Percentiles rank a stretch among this genome's conserved stretches.
Evolutionary conservation across 306 rosid genomes (phyloP).

Genomic region (Trifolium pratense): DNA sequence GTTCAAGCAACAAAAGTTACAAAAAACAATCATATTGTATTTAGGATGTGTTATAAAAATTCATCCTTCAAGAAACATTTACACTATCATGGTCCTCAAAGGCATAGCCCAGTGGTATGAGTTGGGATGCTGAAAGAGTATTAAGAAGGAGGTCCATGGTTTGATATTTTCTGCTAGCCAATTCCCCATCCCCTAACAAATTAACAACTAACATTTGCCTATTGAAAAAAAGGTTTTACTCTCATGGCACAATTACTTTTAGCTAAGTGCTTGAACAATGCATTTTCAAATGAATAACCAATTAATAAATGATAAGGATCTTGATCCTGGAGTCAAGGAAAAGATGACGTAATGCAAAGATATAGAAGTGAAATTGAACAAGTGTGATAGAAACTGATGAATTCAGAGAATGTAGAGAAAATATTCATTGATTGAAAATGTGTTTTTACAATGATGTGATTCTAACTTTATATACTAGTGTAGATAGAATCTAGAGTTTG

Average conservation of each 20-base stretch:
- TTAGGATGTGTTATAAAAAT: neutral
- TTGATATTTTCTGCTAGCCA: neutral
- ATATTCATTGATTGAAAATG: too few species aligned
- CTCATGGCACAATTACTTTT: slow-evolving; percentile 20
- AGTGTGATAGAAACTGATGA: too few species aligned
- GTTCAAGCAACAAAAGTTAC: slow-evolving; percentile 1
- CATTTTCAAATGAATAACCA: slow-evolving; percentile 14
- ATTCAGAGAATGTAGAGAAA: too few species aligned
- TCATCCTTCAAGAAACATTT: slow-evolving; percentile 13
- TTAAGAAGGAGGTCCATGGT: neutral
- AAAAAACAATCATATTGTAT: neutral
- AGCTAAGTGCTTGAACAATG: slow-evolving; percentile 7
- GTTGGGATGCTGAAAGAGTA: neutral
- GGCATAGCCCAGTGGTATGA: neutral
- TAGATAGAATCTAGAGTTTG: too few species aligned
- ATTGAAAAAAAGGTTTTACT: neutral
- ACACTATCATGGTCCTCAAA: slow-evolving; percentile 1
- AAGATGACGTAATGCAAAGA: slow-evolving; percentile 18
- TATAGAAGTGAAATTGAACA: slow-evolving; percentile 32
- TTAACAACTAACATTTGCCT: too few species aligned
- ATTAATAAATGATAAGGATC: slow-evolving; percentile 18
- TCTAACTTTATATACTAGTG: too few species aligned
- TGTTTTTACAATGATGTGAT: too few species aligned
- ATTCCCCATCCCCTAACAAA: neutral
- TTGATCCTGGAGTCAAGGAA: slow-evolving; percentile 11